Base-by-base conservation (phyloP, 164 flowering plant species). In the Berberis thunbergii region DNA sequence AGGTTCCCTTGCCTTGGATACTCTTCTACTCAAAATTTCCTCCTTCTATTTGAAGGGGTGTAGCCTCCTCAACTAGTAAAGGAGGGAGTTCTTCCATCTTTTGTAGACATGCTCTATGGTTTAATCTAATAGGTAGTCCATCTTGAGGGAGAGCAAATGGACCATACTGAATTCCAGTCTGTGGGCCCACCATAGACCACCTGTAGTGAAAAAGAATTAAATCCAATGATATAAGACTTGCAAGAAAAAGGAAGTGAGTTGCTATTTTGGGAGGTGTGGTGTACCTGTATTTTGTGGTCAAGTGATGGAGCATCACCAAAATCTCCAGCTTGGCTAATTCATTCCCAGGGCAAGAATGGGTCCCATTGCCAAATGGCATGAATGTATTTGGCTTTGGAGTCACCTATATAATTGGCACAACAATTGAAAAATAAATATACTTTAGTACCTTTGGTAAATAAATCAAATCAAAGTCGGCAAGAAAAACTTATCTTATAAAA, bases 261-360 rank as follows among this genome's bases (percentile, higher is more conserved):
- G 45, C 69, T 67, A 41, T 58, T 4, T 40, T 58, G 41, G 4
- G 46, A 26, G 55, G n/a, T 52, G 55, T 52, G n/a, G 42, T 59
- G 53, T 49, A 89, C 98, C 94, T 91, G 87, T 88, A 94, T 72
- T 91, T 91, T 60, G 96, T 91, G 73, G 93, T 94, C 57, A 94
- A 78, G 72, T 94, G 99, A 76, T 94, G 99, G 40, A 94, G 71
- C 6, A 94, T 76, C 10, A 94, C 87, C 72, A 85, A 74, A 39
- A 91, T 87, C 80, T 93, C 98, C 76, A 85, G 73, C 78, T 90
- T 93, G 65, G 98, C 98, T 63, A 93, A 70, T 73, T 91, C 99
- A 83, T 94, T 91, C 61, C 99, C 99, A 0, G 99, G 97, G 67
- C 99, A 94, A 45, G 95, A 74, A 72, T 94, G 99, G 77, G 72